These are phyloP conservation scores for Didymella arachidicola DNA, from an alignment of 2,329 filamentous ascomycete genomes.

Conservation along the genomic window DNA sequence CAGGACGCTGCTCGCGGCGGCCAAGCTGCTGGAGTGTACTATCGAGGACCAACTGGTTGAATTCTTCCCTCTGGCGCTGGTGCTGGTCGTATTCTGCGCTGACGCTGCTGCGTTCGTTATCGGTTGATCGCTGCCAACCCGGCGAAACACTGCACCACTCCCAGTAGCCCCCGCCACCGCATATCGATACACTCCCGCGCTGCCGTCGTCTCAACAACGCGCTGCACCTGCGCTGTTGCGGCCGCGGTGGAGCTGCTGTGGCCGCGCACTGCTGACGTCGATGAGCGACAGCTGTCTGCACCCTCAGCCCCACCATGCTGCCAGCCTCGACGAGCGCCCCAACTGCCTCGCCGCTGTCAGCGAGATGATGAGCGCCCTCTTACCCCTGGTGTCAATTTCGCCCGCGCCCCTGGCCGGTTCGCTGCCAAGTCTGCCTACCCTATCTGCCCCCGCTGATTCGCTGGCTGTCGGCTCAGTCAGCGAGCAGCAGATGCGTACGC, in stretches of 20 bases:
- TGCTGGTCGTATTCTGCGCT: neutral
- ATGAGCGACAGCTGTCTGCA: constrained; percentile 3
- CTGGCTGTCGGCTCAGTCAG: constrained; percentile 16
- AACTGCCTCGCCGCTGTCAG: neutral
- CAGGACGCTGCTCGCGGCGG: neutral
- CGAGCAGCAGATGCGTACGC: constrained; percentile 11
- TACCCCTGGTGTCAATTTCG: constrained; percentile 22
- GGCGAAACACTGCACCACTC: constrained; percentile 26
- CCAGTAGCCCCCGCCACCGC: constrained; percentile 27
- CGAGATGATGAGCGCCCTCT: constrained; percentile 2
- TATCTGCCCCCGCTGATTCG: constrained; percentile 13
- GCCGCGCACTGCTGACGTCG: constrained; percentile 14
- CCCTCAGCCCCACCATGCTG: constrained; percentile 5
- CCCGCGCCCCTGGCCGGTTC: constrained; percentile 23
- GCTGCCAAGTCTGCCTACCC: constrained; percentile 9
- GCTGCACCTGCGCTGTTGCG: constrained; percentile 1
- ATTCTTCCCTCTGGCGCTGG: neutral
- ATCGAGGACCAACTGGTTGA: neutral
- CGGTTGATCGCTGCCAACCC: constrained; percentile 16
- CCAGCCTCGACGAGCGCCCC: neutral
- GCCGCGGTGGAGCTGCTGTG: neutral
- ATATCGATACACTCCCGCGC: constrained; percentile 30
- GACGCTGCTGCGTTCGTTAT: constrained; percentile 3
- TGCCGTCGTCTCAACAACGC: constrained; percentile 30
- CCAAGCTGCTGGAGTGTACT: neutral